Base-by-base conservation (phyloP, 352 stramenopile genomes). In the Phytophthora citricola region DNA sequence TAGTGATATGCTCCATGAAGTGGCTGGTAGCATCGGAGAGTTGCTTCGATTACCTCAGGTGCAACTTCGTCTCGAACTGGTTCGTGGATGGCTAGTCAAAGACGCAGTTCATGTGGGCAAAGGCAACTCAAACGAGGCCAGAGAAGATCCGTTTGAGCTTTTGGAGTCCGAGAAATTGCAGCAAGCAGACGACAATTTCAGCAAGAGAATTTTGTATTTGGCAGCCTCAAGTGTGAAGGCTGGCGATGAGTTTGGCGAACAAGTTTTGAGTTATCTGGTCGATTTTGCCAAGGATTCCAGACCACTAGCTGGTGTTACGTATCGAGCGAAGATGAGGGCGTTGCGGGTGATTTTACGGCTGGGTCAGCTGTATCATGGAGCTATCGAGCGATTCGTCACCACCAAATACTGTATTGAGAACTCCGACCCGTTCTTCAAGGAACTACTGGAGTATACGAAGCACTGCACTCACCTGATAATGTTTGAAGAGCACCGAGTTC, bases 401-500 rank as follows among this genome's bases (percentile, higher is more conserved):
- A 65, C 51, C 3, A 76, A 67, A 31, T 77, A 76, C 29, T 57
- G 51, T 2, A 31, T 50, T 10, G 44, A 53, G 5, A 70, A 52
- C 36, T 39, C 46, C 1, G 45, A 72, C 1, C 12, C 27, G 2
- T 73, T 82, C n/a, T 58, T 86, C 26, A 69, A 68, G 12, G 72
- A 87, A 22, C 39, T 85, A 1, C 20, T 82, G 15, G 40, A 66
- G 1, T 79, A 71, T 49, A 68, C 63, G 11, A 76, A 69, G 15
- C 59, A 79, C 43, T 85, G 59, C 20, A 60, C 52, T 2, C 73
- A 88, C 29, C 76, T 89, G 73, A 43, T 84, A 11, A 27, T 26
- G 10, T 82, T 91, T 58, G 82, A 91, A 62, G 82, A 87, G 40
- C 76, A 81, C 22, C 78, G 75, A 9, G 66, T 85, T 31, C 82